Percentiles rank a stretch among this genome's conserved stretches.
Conservation (phyloP, 2,329 filamentous ascomycete species). For the Alternaria triticimaculans region DNA sequence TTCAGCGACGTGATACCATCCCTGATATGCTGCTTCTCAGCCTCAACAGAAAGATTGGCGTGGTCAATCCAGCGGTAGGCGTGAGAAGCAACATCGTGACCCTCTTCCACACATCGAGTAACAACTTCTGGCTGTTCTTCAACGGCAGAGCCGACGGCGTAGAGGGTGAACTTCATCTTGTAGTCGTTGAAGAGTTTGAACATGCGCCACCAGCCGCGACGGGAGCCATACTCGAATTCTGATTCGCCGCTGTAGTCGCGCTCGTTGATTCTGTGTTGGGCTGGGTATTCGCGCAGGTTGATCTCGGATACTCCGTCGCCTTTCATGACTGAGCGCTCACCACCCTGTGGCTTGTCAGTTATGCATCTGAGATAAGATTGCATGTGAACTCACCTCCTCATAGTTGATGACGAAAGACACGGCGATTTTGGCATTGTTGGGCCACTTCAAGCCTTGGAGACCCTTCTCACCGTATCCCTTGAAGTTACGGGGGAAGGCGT, state of each 20-base stretch:
- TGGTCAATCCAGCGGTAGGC: constrained; percentile 62
- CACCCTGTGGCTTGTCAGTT: constrained; percentile 32
- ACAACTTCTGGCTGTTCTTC: constrained; percentile 58
- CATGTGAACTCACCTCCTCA: constrained; percentile 2
- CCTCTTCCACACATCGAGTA: constrained; percentile 56
- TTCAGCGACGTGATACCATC: constrained; percentile 53
- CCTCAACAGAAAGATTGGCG: constrained; percentile 54
- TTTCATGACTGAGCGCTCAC: constrained; percentile 38
- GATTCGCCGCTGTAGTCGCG: constrained; percentile 56
- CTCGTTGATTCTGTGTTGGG: constrained; percentile 48
- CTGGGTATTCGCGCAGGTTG: constrained; percentile 47
- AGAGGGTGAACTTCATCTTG: constrained; percentile 59
- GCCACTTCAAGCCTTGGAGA: constrained; percentile 44
- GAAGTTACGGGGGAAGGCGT: constrained; percentile 46
- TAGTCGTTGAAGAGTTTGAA: constrained; percentile 58
- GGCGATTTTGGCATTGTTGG: constrained; percentile 46
- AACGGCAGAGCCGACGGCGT: constrained; percentile 58
- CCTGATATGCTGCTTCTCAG: constrained; percentile 57
- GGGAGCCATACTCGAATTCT: constrained; percentile 61
- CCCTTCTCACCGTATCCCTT: constrained; percentile 55
- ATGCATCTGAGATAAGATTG: not conserved
- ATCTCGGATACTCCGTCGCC: constrained; percentile 44
- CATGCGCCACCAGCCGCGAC: constrained; percentile 59
- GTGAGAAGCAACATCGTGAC: constrained; percentile 60
- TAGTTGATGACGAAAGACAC: constrained; percentile 46